Evolutionary conservation across 306 rosid species (phyloP), one percentile per base, ranked within the genome.

Genomic region (Cicer arietinum): DNA sequence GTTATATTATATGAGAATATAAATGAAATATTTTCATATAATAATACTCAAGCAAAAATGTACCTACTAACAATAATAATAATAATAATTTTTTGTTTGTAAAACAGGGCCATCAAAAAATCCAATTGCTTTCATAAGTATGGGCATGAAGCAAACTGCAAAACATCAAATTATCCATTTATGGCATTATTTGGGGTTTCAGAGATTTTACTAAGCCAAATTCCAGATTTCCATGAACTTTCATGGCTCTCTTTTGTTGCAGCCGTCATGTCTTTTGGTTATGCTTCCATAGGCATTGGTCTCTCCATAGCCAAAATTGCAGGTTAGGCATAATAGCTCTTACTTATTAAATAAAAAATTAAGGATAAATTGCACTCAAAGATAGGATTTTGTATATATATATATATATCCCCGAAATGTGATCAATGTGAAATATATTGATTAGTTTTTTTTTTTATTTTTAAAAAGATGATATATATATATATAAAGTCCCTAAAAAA

Each of bases 261-360:
- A 46, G 83, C 86, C 0, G 0, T 79, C 39, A 85, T 85, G 89
- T 85, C 89, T 10, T 48, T 82, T 69, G 73, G 86, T 56, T 85
- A 85, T 50, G 37, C 84, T 68, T 11, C 41, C 48, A 82, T 85
- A 10, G 81, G 83, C 5, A 8, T 85, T 48, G 84, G 60, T 48
- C 86, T 85, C 48, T 72, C 89, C 78, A 72, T 79, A 17, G 89
- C 84, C 57, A 85, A 67, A 61, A 41, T 85, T 71, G 84, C 89
- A 82, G 89, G 89, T 85, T 53, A 53, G 52, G 1, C 37, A 17
- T 67, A 48, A 45, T 22, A 22, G 30, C 69, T 60, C 8, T 44
- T 43, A 8, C 25, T 71, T 67, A 22, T 22, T 22, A 22, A 30
- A 22, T 50, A 56, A 35, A 7, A 39, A 10, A 10, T 46, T 10